Base-by-base conservation (phyloP, 345 rosid species). In the Capsella bursapastoris region DNA sequence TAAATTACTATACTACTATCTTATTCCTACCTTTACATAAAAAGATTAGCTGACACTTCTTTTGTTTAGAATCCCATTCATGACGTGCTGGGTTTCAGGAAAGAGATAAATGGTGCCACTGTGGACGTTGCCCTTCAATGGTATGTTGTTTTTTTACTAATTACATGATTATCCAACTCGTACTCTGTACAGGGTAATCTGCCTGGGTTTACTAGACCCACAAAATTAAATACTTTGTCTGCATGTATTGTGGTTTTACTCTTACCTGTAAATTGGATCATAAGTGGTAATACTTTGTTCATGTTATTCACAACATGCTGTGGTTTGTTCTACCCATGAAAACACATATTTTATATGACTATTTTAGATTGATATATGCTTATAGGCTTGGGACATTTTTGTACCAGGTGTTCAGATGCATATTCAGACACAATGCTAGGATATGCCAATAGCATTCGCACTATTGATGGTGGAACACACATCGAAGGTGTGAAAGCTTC, bases 381-480 rank as follows among this genome's bases (percentile, higher is more conserved):
- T 78, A 35, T 78, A 78, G 62, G 78, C 69, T 49, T 57, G 38
- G 3, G 11, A 49, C 67, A 31, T 64, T 41, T 7, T 65, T 72
- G 53, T 73, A 51, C 68, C 64, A 92, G 99, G 99, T 95, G 96
- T 75, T 86, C 90, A 48, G 98, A 95, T 89, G 98, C 94, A 73
- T 95, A 95, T 82, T 90, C 99, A 49, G 99, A 92, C 83, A 92
- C 94, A 60, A 77, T 92, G 80, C 83, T 96, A 29, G 99, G 99
- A 70, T 96, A 96, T 72, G 97, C 98, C 55, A 96, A 96, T 83
- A 92, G 99, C 84, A 89, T 92, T 70, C 93, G 96, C 5, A 96
- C 97, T 37, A 70, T 90, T 82, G 99, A 96, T 85, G 99, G 97
- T 79, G 98, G 98, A 52, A 96, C 98, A 49, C 98, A 96, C 71